Percentiles rank a stretch among this genome's conserved stretches.
Conservation (phyloP, 2,329 filamentous ascomycete species). For the Onygena corvina region DNA sequence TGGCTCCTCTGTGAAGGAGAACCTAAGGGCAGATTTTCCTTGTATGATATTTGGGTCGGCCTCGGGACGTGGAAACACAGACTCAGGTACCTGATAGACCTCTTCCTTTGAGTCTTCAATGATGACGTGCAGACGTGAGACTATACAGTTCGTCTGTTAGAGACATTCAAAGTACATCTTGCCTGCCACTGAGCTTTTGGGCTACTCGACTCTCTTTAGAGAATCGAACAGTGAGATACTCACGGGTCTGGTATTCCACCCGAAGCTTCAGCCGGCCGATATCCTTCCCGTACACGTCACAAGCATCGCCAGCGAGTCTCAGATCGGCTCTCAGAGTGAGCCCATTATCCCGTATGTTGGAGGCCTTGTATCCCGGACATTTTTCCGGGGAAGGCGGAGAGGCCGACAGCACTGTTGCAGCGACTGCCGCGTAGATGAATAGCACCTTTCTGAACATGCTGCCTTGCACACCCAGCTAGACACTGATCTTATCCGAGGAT, state of each 20-base stretch:
- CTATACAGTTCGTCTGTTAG: constrained; percentile 17
- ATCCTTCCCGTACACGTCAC: constrained; percentile 46
- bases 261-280: constrained; percentile 40
- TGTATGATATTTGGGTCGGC: constrained; percentile 20
- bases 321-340: constrained; percentile 52
- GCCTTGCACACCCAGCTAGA: neutral
- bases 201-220: neutral
- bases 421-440: constrained; percentile 5
- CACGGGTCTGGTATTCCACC: constrained; percentile 47
- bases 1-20: constrained; percentile 40
- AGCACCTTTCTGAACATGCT: neutral
- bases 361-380: constrained; percentile 17
- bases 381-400: constrained; percentile 2
- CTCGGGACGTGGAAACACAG: constrained; percentile 48
- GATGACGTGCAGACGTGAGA: constrained; percentile 53
- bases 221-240: constrained; percentile 13
- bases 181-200: neutral
- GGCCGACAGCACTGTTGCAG: neutral
- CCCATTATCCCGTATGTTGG: constrained; percentile 10
- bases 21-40: constrained; percentile 39
- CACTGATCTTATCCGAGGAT: neutral
- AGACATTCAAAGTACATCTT: neutral
- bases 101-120: constrained; percentile 52
- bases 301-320: constrained; percentile 51
- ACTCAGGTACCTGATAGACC: constrained; percentile 57